phyloP scores from a whole-genome alignment of 306 rosid genomes.

The Quercus alba region DNA sequence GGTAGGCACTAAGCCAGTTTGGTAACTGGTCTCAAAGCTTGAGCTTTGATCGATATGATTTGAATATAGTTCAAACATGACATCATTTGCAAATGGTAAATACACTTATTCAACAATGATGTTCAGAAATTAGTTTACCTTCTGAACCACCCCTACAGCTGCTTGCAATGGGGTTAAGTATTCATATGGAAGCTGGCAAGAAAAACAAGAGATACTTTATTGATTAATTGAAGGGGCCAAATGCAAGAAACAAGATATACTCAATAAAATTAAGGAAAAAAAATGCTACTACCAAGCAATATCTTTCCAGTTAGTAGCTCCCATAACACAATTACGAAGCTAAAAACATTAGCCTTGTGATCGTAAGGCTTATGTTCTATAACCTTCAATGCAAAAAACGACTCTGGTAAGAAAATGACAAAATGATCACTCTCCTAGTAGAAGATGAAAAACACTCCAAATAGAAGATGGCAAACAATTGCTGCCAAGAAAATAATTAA shows the following conservation, averaged over 20 bases:
- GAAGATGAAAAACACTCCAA: not conserved
- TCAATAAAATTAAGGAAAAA: not conserved
- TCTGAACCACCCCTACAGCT: constrained; percentile 92
- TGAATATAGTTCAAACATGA: not conserved
- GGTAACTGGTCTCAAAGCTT: not conserved
- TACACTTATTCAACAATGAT: constrained; percentile 15
- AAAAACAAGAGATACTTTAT: constrained; percentile 4
- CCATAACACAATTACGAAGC: constrained; percentile 89
- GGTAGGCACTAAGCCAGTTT: not conserved
- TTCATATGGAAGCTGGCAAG: constrained; percentile 88
- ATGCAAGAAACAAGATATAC: not conserved
- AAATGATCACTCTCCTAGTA: constrained; percentile 23
- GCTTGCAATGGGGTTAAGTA: constrained; percentile 93
- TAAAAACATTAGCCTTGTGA: constrained; percentile 97
- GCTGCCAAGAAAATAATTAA: constrained; percentile 1
- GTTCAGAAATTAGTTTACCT: constrained; percentile 44
- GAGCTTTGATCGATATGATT: not conserved
- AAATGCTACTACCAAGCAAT: constrained; percentile 17
- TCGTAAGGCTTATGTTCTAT: constrained; percentile 93
- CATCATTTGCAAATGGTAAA: not conserved
- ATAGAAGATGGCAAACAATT: not conserved
- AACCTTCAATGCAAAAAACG: constrained; percentile 76
- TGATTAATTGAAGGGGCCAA: not conserved
- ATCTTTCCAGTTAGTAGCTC: constrained; percentile 95
- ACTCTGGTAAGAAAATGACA: constrained; percentile 49